Percentiles rank a stretch among this genome's conserved stretches.
Evolutionary conservation across 2,329 filamentous ascomycete species (phyloP).

Genomic region (Davidsoniella neocaledoniae): DNA sequence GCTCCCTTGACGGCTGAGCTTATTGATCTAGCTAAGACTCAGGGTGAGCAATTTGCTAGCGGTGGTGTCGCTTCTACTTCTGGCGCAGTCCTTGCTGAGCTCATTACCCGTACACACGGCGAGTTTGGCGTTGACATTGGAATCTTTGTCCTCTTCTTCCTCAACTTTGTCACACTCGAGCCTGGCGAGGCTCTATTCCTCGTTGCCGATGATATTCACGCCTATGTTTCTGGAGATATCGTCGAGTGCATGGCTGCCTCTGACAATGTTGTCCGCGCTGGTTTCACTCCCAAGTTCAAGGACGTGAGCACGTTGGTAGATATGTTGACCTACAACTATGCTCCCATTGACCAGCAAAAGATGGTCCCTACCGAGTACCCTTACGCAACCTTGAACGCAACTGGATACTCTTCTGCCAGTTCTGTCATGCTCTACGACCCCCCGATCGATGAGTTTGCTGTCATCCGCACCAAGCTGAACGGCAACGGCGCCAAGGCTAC

Average conservation of each 20-base stretch:
- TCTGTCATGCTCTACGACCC: slow-evolving; percentile 70
- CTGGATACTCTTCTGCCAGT: slow-evolving; percentile 63
- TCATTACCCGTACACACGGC: slow-evolving; percentile 60
- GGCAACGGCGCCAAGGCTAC: slow-evolving; percentile 61
- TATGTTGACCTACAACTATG: slow-evolving; percentile 91
- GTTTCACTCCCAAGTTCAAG: slow-evolving; percentile 97
- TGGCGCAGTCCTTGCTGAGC: slow-evolving; percentile 54
- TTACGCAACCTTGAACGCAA: slow-evolving; percentile 66
- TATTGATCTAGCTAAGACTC: slow-evolving; percentile 50
- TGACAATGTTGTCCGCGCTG: slow-evolving; percentile 96
- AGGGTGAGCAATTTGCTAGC: slow-evolving; percentile 57
- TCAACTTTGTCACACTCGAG: slow-evolving; percentile 80
- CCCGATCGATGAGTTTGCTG: slow-evolving; percentile 89
- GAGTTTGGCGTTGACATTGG: slow-evolving; percentile 86
- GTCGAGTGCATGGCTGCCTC: slow-evolving; percentile 98
- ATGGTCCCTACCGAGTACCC: slow-evolving; percentile 75
- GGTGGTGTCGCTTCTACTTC: slow-evolving; percentile 50
- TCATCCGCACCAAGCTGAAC: slow-evolving; percentile 64
- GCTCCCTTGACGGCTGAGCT: slow-evolving; percentile 35
- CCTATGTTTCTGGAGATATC: slow-evolving; percentile 84
- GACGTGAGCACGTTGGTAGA: slow-evolving; percentile 75
- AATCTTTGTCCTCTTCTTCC: slow-evolving; percentile 88
- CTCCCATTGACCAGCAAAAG: slow-evolving; percentile 88
- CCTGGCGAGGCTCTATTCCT: slow-evolving; percentile 92
- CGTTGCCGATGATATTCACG: slow-evolving; percentile 92